Conservation (phyloP, 2,329 filamentous ascomycete species). For the Phaeosphaeriaceae sp. region DNA sequence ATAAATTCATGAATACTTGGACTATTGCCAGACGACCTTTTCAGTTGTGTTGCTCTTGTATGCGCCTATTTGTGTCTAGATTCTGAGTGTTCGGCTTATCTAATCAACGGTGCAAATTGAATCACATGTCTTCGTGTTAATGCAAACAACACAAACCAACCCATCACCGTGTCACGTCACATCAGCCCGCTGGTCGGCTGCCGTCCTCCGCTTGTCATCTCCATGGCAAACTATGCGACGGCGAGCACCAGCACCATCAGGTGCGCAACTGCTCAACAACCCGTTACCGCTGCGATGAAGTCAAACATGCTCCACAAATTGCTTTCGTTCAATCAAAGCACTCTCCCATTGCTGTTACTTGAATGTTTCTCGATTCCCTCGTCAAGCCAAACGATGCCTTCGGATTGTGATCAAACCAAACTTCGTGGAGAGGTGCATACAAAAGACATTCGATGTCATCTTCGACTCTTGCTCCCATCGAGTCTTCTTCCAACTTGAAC, state of each 20-base stretch:
- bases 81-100: conserved; percentile 9
- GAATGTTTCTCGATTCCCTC: conserved; percentile 7
- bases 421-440: conserved; percentile 17
- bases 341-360: conserved; percentile 9
- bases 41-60: too few relatives aligned
- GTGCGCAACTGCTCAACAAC: conserved; percentile 22
- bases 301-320: conserved; percentile 5
- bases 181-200: conserved; percentile 25
- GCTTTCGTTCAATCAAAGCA: conserved; percentile 13
- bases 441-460: conserved; percentile 24
- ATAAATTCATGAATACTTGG: not conserved
- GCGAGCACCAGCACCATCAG: conserved; percentile 39
- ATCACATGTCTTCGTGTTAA: conserved; percentile 20
- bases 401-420: conserved; percentile 22
- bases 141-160: conserved; percentile 43
- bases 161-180: conserved; percentile 11
- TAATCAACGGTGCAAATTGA: conserved; percentile 6
- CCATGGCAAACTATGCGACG: conserved; percentile 26
- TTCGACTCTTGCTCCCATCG: conserved; percentile 12
- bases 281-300: conserved; percentile 8
- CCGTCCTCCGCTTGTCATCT: conserved; percentile 24
- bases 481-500: conserved; percentile 12
- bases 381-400: conserved; percentile 22
- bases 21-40: not conserved
- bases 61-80: too few relatives aligned